These are phyloP conservation scores for Cyphellophora europaea DNA, from an alignment of 2,329 filamentous ascomycete genomes.

Conservation along the genomic window DNA sequence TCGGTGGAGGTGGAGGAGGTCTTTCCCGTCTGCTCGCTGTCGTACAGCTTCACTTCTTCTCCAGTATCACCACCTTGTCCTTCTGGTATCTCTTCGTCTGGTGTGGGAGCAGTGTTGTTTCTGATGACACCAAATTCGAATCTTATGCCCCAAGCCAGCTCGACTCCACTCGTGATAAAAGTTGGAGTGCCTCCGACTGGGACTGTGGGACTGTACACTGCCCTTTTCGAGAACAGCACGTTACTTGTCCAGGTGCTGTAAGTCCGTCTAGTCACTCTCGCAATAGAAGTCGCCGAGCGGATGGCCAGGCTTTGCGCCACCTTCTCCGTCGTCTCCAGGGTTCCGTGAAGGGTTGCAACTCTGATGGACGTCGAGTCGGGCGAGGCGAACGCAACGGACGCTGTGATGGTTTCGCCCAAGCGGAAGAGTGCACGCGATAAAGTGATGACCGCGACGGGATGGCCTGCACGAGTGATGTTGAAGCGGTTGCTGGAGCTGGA, in stretches of 20 bases:
- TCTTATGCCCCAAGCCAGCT: constrained; percentile 76
- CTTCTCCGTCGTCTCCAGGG: constrained; percentile 78
- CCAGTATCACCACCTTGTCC: constrained; percentile 21
- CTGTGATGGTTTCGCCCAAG: constrained; percentile 76
- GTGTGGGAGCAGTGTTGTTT: constrained; percentile 21
- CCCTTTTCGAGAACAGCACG: constrained; percentile 67
- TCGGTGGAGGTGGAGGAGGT: constrained; percentile 16
- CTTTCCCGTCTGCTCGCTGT: constrained; percentile 15
- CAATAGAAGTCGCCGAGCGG: constrained; percentile 74
- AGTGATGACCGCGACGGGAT: constrained; percentile 81
- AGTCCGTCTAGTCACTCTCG: constrained; percentile 74
- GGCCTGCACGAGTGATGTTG: constrained; percentile 87
- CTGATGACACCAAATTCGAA: constrained; percentile 86
- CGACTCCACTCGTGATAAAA: constrained; percentile 82
- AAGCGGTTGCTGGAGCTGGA: constrained; percentile 83
- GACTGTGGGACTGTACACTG: constrained; percentile 75
- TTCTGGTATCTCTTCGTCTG: constrained; percentile 17
- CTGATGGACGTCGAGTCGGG: background rate
- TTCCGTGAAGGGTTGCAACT: constrained; percentile 67
- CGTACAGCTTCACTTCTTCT: constrained; percentile 22
- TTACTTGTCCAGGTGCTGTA: constrained; percentile 73
- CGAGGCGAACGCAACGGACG: constrained; percentile 68
- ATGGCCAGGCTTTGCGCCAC: constrained; percentile 73
- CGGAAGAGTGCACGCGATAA: constrained; percentile 81
- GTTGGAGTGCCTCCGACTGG: constrained; percentile 60